These are phyloP conservation scores for Malassezia dermatis DNA, from an alignment of 1,284 basidiomycete species.

Conservation along the genomic window DNA sequence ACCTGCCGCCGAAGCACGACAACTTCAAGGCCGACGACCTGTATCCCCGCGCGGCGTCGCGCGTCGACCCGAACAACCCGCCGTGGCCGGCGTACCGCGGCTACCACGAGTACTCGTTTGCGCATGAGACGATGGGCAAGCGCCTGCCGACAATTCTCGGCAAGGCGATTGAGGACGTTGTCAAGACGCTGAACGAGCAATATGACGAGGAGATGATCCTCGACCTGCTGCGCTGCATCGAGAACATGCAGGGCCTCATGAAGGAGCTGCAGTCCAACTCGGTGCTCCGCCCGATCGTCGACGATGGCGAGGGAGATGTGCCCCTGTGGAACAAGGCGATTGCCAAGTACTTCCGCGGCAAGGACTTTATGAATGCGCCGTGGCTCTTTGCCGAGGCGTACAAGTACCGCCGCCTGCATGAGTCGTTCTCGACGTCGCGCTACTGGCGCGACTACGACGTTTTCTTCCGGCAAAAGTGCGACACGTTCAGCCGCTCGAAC, in stretches of 20 bases:
- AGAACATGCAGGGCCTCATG: constrained; percentile 51
- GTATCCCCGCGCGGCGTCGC: constrained; percentile 14
- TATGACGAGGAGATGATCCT: constrained; percentile 68
- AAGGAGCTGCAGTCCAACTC: constrained; percentile 49
- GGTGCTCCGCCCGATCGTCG: constrained; percentile 62
- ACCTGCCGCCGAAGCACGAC: constrained; percentile 44
- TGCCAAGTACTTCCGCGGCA: constrained; percentile 68
- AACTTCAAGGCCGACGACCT: constrained; percentile 25
- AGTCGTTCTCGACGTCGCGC: constrained; percentile 87
- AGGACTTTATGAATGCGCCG: constrained; percentile 78
- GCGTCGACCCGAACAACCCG: constrained; percentile 72
- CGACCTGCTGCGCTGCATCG: constrained; percentile 76
- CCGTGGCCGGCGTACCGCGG: constrained; percentile 80
- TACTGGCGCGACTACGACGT: constrained; percentile 65
- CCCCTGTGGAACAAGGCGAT: constrained; percentile 83
- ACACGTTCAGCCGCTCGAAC: constrained; percentile 84
- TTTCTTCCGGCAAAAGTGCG: constrained; percentile 58
- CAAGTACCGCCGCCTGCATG: constrained; percentile 87
- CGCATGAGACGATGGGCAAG: constrained; percentile 70
- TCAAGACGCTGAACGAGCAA: constrained; percentile 72
- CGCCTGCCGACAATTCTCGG: constrained; percentile 88
- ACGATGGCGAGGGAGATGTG: constrained; percentile 86
- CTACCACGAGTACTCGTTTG: constrained; percentile 91
- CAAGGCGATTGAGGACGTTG: constrained; percentile 87
- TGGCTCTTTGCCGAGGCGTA: constrained; percentile 71